Evolutionary conservation across 2,329 filamentous ascomycete species (phyloP).

Genomic region (Alternaria postmessia): DNA sequence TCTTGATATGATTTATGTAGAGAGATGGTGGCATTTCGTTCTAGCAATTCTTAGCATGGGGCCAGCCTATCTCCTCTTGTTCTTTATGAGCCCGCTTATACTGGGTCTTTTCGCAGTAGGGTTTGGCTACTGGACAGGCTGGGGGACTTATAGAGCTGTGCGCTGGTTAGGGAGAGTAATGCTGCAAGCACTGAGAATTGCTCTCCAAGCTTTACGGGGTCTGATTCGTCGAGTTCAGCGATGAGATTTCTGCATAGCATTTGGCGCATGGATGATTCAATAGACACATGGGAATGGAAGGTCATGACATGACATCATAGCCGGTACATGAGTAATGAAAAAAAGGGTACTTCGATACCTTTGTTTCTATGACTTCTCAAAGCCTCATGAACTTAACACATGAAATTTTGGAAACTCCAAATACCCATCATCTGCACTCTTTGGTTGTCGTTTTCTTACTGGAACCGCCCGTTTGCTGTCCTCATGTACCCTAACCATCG

Average conservation of each 20-base stretch:
- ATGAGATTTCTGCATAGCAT: constrained; percentile 6
- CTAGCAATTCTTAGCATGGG: constrained; percentile 7
- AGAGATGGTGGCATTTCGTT: background rate
- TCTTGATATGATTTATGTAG: background rate
- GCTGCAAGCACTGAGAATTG: background rate
- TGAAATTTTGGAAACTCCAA: background rate
- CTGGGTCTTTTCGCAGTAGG: background rate
- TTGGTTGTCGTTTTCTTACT: background rate
- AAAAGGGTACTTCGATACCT: no score
- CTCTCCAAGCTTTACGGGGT: background rate
- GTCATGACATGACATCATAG: background rate
- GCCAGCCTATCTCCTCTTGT: constrained; percentile 7
- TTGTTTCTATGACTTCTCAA: no score
- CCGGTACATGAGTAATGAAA: background rate
- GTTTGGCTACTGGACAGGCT: constrained; percentile 1
- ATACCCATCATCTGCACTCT: background rate
- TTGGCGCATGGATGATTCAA: background rate
- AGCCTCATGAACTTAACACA: no score
- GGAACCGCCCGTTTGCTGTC: background rate
- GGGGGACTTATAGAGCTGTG: background rate
- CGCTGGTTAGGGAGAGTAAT: background rate
- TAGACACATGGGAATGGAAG: background rate
- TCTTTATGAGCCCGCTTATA: background rate
- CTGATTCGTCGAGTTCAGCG: background rate
- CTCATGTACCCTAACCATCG: background rate